These are phyloP conservation scores for Cryptosporidium muris DNA, from an alignment of 169 alveolate genomes.

Conservation along the genomic window DNA sequence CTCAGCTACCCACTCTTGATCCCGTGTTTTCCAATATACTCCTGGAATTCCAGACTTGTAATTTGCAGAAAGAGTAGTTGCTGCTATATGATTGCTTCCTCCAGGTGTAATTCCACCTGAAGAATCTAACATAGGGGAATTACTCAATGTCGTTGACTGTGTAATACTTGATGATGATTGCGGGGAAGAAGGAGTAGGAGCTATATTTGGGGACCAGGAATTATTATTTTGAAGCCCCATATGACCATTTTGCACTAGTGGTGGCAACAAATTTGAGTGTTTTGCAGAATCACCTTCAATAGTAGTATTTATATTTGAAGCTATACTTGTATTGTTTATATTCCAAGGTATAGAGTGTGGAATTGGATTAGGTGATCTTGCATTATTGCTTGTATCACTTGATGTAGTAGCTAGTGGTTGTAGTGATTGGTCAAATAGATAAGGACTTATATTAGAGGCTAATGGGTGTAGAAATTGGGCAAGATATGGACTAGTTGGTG, in stretches of 20 bases:
- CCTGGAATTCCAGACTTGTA: slow-evolving; percentile 71
- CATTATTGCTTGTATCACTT: no score
- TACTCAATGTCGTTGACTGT: no score
- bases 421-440: no score
- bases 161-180: slow-evolving; percentile 10
- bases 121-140: no score
- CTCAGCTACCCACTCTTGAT: slow-evolving; percentile 70
- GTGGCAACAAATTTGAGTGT: background rate
- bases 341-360: slow-evolving; percentile 25
- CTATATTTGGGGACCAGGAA: slow-evolving; percentile 19
- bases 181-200: slow-evolving; percentile 50
- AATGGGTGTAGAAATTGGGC: no score
- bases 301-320: slow-evolving; percentile 2
- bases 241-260: background rate
- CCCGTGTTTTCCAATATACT: slow-evolving; percentile 68
- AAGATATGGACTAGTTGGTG: no score
- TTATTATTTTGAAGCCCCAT: background rate
- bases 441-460: no score
- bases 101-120: no score
- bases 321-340: slow-evolving; percentile 9
- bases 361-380: background rate
- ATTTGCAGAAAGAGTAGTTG: background rate
- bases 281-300: slow-evolving; percentile 14
- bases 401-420: no score
- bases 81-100: background rate